Conservation (phyloP, 2,329 filamentous ascomycete species). For the Cercospora brassicicola region DNA sequence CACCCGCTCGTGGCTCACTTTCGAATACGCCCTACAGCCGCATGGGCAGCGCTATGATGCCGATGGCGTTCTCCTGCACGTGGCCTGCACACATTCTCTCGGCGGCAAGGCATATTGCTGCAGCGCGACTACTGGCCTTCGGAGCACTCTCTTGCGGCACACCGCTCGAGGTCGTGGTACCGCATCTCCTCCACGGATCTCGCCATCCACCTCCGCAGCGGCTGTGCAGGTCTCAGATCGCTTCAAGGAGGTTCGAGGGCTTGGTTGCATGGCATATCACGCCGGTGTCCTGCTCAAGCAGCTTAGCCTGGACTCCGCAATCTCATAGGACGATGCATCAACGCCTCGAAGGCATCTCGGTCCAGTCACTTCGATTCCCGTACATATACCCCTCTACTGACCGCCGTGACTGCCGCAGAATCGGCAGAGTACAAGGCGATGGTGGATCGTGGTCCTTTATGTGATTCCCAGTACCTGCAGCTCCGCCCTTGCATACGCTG, state of each 20-base stretch:
- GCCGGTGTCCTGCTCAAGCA: background rate
- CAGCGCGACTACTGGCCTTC: background rate
- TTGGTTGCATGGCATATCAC: background rate
- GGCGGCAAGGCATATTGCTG: background rate
- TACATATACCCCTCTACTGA: background rate
- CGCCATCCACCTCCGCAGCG: background rate
- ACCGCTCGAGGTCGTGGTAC: slow-evolving; percentile 2
- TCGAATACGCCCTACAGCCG: background rate
- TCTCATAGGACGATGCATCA: background rate
- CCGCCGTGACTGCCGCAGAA: background rate
- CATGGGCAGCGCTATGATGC: background rate
- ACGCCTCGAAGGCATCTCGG: background rate
- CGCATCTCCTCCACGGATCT: background rate
- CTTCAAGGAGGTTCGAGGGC: background rate
- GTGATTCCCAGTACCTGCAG: background rate
- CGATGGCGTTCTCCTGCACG: background rate
- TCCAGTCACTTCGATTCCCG: background rate
- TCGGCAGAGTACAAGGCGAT: background rate
- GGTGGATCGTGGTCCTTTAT: background rate
- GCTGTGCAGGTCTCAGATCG: background rate
- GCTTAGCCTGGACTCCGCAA: background rate
- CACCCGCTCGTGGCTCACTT: background rate
- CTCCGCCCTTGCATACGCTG: background rate
- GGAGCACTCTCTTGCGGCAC: background rate
- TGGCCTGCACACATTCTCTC: background rate